phyloP scores from a whole-genome alignment of 257 asterid species.

The Solanum lycopersicoides region DNA sequence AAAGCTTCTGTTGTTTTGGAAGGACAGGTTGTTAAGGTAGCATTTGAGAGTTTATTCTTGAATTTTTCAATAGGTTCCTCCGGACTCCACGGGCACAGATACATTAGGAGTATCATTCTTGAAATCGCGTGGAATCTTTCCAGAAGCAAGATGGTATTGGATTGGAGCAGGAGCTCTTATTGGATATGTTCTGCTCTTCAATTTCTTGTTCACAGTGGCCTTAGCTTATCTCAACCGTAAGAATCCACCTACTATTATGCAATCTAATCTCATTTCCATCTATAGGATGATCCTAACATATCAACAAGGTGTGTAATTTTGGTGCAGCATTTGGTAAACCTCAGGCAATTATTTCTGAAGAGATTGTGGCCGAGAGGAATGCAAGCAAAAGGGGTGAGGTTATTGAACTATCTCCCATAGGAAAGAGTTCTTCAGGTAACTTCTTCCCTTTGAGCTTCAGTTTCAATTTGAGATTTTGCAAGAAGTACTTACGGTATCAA shows the following conservation, averaged over 20 bases:
- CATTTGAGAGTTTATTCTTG: not conserved
- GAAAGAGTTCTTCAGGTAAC: not conserved
- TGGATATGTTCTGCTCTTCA: constrained; percentile 53
- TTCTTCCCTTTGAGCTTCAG: not conserved
- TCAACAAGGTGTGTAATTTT: not conserved
- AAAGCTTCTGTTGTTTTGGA: not conserved
- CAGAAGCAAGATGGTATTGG: constrained; percentile 74
- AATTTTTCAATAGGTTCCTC: constrained; percentile 24
- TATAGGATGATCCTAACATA: not conserved
- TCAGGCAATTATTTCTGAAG: constrained; percentile 41
- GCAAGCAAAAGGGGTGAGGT: constrained; percentile 25
- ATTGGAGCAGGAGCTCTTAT: constrained; percentile 53
- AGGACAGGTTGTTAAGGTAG: not conserved
- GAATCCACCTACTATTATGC: not conserved
- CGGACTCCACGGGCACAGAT: constrained; percentile 39
- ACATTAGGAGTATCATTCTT: constrained; percentile 45
- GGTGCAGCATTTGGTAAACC: constrained; percentile 66
- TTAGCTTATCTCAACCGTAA: constrained; percentile 68
- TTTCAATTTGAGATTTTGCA: not conserved
- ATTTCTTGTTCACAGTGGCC: constrained; percentile 36
- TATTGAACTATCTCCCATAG: constrained; percentile 15
- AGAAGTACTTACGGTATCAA: not conserved
- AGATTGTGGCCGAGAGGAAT: constrained; percentile 34
- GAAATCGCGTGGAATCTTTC: constrained; percentile 47
- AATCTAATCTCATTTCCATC: not conserved